A percentile compares a stretch with the other conserved stretches of the same genome.
Evolutionary conservation across 228 moss, liverwort and hornwort genomes (phyloP).

Genomic region (Sphagnum magellanicum): DNA sequence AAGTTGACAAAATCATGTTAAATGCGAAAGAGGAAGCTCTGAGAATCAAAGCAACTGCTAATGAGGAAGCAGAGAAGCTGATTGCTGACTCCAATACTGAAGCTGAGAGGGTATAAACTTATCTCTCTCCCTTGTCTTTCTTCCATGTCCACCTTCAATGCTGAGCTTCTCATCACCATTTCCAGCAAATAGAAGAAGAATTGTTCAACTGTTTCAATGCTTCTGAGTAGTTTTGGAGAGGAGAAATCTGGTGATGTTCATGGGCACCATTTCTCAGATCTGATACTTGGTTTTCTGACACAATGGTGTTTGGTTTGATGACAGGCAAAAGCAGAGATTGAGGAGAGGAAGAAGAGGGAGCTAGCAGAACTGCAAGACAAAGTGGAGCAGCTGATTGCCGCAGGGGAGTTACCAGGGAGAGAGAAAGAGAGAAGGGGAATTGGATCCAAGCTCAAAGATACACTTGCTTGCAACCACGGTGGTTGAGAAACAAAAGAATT

Average conservation of each 20-base stretch:
- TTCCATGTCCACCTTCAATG: neutral
- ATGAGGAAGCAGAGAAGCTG: constrained; percentile 34
- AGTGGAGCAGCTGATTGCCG: constrained; percentile 73
- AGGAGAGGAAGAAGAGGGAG: constrained; percentile 51
- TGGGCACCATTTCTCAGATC: too few relatives aligned
- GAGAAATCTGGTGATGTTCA: neutral
- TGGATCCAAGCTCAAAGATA: constrained; percentile 51
- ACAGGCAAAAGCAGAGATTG: constrained; percentile 64
- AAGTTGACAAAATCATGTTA: constrained; percentile 48
- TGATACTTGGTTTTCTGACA: too few relatives aligned
- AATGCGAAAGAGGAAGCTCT: constrained; percentile 44
- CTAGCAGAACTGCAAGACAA: constrained; percentile 72
- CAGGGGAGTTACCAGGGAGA: constrained; percentile 59
- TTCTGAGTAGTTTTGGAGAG: neutral
- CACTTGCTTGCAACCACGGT: constrained; percentile 28
- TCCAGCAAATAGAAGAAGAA: neutral
- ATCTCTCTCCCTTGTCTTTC: neutral
- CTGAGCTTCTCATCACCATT: neutral
- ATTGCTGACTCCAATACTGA: constrained; percentile 33
- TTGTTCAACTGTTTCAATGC: neutral
- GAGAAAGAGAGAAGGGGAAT: constrained; percentile 52
- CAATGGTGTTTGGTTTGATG: neutral
- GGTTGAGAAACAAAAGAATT: too few relatives aligned
- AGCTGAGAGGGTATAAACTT: constrained; percentile 31
- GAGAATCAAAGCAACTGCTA: constrained; percentile 34